A percentile compares a stretch with the other conserved stretches of the same genome.
These are phyloP conservation scores for Daldinia sp. DNA, from an alignment of 2,329 filamentous ascomycete species.

Conservation along the genomic window DNA sequence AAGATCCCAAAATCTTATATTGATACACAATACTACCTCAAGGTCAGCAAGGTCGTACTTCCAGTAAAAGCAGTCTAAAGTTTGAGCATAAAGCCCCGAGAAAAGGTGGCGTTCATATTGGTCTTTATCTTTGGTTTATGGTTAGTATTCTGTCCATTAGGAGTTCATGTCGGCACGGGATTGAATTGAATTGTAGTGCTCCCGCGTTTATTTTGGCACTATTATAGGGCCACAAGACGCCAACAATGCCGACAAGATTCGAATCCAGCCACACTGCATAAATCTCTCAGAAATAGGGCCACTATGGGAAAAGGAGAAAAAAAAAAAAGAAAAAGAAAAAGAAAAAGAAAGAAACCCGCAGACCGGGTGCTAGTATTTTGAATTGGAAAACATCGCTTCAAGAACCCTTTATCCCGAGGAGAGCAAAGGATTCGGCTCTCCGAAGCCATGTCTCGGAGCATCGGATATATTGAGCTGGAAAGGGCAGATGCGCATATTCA, in stretches of 20 bases:
- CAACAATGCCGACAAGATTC: neutral
- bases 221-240: neutral
- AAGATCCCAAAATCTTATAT: neutral
- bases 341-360: too few species aligned
- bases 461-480: neutral
- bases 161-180: neutral
- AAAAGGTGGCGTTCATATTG: conserved; percentile 1
- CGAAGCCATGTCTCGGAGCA: neutral
- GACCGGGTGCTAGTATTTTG: too few species aligned
- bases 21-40: neutral
- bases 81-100: neutral
- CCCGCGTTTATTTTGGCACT: neutral
- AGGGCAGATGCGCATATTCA: neutral
- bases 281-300: neutral
- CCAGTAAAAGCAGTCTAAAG: neutral
- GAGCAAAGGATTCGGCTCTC: neutral
- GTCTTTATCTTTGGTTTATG: neutral
- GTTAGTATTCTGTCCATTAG: neutral
- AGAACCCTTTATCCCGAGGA: neutral
- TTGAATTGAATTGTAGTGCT: neutral
- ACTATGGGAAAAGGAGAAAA: neutral
- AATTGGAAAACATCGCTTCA: neutral
- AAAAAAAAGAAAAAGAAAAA: neutral
- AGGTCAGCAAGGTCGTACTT: neutral
- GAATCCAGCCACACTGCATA: neutral